Conservation (phyloP, 139 green algal species). For the Chlamydomonas applanata region DNA sequence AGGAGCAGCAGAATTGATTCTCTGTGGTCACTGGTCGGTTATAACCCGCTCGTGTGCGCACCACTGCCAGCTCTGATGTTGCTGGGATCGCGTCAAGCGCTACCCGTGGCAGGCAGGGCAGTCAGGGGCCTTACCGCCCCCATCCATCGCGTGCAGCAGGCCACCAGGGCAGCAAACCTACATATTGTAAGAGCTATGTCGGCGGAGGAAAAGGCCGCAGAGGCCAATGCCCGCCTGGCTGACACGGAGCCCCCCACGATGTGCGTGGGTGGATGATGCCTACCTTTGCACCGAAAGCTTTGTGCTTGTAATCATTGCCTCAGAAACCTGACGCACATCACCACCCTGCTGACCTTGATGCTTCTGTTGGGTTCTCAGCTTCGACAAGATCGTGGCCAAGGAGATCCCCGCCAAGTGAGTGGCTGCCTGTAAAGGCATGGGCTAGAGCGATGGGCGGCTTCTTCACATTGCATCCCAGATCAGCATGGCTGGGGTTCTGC, state of each 20-base stretch:
- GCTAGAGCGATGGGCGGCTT: too few relatives aligned
- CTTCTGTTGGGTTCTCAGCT: constrained; percentile 31
- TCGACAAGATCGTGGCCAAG: constrained; percentile 96
- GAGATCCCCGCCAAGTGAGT: constrained; percentile 59
- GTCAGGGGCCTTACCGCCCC: background rate
- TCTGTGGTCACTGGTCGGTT: background rate
- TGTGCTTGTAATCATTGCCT: too few relatives aligned
- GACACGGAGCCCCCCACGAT: constrained; percentile 74
- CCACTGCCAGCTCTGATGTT: background rate
- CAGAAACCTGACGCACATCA: too few relatives aligned
- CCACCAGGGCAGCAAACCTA: background rate
- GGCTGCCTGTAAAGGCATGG: too few relatives aligned
- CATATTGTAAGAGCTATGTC: constrained; percentile 8
- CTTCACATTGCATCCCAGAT: too few relatives aligned
- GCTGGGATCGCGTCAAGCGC: background rate
- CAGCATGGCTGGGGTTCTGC: too few relatives aligned
- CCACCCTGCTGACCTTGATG: too few relatives aligned
- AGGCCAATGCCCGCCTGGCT: constrained; percentile 27
- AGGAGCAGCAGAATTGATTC: too few relatives aligned
- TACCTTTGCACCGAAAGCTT: too few relatives aligned
- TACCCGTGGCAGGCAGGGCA: background rate
- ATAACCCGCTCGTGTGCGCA: background rate
- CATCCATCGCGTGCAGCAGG: background rate
- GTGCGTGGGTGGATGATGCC: too few relatives aligned
- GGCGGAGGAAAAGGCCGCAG: constrained; percentile 23